phyloP scores from a whole-genome alignment of 352 stramenopile species.

The Halophytophthora polymorphica region DNA sequence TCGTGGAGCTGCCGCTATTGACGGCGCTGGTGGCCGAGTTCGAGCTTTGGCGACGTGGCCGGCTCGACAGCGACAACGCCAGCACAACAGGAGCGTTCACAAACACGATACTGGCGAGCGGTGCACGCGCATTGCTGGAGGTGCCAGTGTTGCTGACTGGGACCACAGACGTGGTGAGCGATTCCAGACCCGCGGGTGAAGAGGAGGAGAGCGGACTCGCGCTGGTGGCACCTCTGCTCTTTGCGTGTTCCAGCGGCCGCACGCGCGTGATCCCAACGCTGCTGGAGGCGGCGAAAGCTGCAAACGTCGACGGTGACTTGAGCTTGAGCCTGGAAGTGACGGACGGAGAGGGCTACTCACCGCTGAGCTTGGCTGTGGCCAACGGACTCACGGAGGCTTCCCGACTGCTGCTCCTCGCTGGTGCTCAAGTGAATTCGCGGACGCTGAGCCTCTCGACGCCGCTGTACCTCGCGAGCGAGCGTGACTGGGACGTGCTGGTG shows the following conservation, averaged over 20 bases:
- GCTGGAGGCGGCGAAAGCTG: slow-evolving; percentile 22
- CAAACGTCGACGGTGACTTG: slow-evolving; percentile 10
- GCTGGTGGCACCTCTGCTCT: slow-evolving; percentile 51
- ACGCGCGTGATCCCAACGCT: slow-evolving; percentile 44
- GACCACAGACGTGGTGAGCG: neutral
- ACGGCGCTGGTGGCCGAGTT: slow-evolving; percentile 57
- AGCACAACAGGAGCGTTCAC: slow-evolving; percentile 28
- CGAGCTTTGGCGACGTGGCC: slow-evolving; percentile 15
- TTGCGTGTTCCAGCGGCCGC: slow-evolving; percentile 56
- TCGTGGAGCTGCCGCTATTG: slow-evolving; percentile 58
- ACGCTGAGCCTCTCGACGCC: slow-evolving; percentile 64
- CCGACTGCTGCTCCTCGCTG: slow-evolving; percentile 38
- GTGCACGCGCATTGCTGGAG: slow-evolving; percentile 39
- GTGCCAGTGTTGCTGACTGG: slow-evolving; percentile 39
- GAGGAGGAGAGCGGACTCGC: slow-evolving; percentile 10
- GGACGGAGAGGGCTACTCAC: slow-evolving; percentile 53
- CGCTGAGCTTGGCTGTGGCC: slow-evolving; percentile 56
- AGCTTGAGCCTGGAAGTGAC: slow-evolving; percentile 59
- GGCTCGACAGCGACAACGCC: neutral
- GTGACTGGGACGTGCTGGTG: slow-evolving; percentile 69
- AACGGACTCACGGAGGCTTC: slow-evolving; percentile 53
- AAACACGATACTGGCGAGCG: too few relatives aligned
- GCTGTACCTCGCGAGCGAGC: slow-evolving; percentile 75
- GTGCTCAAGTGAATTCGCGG: slow-evolving; percentile 58
- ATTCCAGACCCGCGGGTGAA: slow-evolving; percentile 1